Percentiles rank a stretch among this genome's conserved stretches.
Evolutionary conservation across 805 yeast genomes (phyloP).

Genomic region (Candida khao-thaluensis): DNA sequence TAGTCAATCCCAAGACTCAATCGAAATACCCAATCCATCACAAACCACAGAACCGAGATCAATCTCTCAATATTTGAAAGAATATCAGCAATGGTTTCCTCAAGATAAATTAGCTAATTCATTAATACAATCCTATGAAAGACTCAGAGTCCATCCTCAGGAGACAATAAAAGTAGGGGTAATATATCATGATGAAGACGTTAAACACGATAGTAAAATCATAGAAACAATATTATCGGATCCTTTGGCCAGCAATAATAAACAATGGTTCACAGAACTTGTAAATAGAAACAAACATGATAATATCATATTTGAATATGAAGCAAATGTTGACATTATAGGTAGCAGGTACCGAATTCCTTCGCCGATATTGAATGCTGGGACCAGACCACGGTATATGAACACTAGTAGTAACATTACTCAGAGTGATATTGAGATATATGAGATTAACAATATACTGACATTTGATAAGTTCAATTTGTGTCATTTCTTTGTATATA

Average conservation of each 20-base stretch:
- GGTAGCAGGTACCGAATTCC: conserved; percentile 19
- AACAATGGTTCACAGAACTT: conserved; percentile 31
- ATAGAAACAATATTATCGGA: conserved; percentile 39
- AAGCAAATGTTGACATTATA: conserved; percentile 10
- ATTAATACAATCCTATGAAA: conserved; percentile 14
- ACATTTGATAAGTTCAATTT: conserved; percentile 12
- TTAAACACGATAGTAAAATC: conserved; percentile 24
- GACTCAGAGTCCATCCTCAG: conserved; percentile 14
- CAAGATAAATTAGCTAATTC: conserved; percentile 12
- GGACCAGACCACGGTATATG: conserved; percentile 24
- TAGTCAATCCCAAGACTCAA: no score
- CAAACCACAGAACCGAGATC: conserved; percentile 6
- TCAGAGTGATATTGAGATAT: conserved; percentile 16
- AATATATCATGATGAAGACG: conserved; percentile 28
- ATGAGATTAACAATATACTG: conserved; percentile 16
- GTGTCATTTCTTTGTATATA: conserved; percentile 16
- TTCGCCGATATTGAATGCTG: conserved; percentile 31
- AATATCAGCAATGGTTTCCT: conserved; percentile 15
- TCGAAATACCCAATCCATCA: no score
- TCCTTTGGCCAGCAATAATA: conserved; percentile 35
- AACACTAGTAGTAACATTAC: conserved; percentile 12
- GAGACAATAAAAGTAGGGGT: conserved; percentile 32
- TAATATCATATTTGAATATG: conserved; percentile 23
- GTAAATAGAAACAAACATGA: conserved; percentile 19
- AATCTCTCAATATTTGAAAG: conserved; percentile 10